Conservation (phyloP, 2,329 filamentous ascomycete species). For the Claviceps africana region DNA sequence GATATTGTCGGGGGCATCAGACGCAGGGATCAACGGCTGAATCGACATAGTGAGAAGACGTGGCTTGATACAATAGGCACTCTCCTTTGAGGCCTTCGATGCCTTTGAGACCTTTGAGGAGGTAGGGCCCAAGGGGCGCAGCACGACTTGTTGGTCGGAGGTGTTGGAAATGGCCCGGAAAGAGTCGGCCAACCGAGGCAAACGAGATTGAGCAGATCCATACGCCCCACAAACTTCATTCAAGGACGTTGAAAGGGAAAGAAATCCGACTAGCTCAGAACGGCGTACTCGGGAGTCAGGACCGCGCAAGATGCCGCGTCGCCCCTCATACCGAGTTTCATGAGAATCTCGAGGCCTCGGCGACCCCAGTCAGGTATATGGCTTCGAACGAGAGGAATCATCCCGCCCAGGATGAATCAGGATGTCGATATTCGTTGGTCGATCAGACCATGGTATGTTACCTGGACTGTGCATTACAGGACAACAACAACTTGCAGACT, state of each 20-base stretch:
- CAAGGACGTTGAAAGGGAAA: not conserved
- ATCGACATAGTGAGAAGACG: not conserved
- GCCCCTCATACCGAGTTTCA: not conserved
- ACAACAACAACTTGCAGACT: not conserved
- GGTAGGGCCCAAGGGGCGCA: too few species aligned
- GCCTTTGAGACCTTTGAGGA: too few species aligned
- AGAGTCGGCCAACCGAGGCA: too few species aligned
- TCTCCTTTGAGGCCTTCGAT: too few species aligned
- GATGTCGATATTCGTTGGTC: not conserved
- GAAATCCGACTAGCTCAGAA: not conserved
- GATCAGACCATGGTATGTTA: not conserved
- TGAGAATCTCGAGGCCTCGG: not conserved
- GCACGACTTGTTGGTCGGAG: too few species aligned
- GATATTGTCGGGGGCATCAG: not conserved
- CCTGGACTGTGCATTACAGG: not conserved
- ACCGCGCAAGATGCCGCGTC: not conserved
- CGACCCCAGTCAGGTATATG: not conserved
- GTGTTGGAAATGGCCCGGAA: too few species aligned
- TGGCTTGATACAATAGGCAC: not conserved
- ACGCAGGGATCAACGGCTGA: not conserved
- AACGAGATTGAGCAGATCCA: too few species aligned
- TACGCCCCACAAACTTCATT: not conserved
- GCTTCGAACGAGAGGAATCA: not conserved
- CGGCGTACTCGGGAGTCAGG: not conserved
- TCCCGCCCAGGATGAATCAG: not conserved